Base-by-base conservation (phyloP, 1,284 basidiomycete genomes). In the Apiotrichum gracile region DNA sequence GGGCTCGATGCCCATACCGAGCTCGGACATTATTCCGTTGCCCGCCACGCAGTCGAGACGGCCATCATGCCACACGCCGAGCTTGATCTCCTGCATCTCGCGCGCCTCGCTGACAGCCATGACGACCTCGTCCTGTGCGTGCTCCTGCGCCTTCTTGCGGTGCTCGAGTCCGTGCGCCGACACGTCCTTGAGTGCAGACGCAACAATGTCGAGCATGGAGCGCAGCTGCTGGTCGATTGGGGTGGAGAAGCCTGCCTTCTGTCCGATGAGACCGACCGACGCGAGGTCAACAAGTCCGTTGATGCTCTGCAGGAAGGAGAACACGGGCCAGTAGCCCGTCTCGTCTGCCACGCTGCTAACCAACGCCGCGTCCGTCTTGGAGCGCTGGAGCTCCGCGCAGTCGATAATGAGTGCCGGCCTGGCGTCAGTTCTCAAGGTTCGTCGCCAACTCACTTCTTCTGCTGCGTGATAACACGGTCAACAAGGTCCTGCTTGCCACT, bases 211-310 rank as follows among this genome's bases (percentile, higher is more conserved):
- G n/a, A 98, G 80, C 37, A 97, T 84, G 63, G 87, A 82, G 61
- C 87, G 87, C 35, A 97, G 78, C 72, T 97, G 91, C 38, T 90
- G 86, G 33, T 85, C 80, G n/a, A 91, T 78, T 0, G 91, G 86
- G 12, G 82, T 86, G 44, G 85, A 86, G 61, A 97, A 80, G 16
- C 94, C 92, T 29, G 89, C 92, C 78, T 97, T 97, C 69, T 94
- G 91, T 1, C 94, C 94, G 62, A 97, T 97, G 22, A 98, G 69
- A 8, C 93, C 92, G 34, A 93, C 83, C 51, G 87, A 86, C 0
- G 90, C 92, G n/a, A 98, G 80, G 68, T 98, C 94, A 55, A 97
- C 84, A 52, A 97, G 75, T 58, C 83, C 87, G 69, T 85, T 91
- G 65, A 94, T 73, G 1, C 87, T 90, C 65, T 86, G 86, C 51